Conservation (phyloP, 306 rosid species). For the Cucurbita maxima region DNA sequence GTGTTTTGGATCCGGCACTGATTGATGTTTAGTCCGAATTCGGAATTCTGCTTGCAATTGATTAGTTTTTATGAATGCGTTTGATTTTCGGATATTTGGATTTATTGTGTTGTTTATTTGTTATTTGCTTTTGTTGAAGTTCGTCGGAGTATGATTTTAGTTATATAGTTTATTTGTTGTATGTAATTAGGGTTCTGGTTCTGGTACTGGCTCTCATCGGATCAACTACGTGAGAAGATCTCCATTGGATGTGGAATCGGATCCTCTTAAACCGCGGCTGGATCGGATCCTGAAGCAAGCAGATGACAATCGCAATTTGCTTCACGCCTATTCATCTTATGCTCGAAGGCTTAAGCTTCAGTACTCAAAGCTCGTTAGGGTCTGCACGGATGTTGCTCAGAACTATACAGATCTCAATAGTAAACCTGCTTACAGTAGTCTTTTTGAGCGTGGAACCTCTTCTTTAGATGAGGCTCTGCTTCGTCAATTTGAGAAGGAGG, state of each 20-base stretch:
- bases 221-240: not conserved
- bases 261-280: slow-evolving; percentile 4
- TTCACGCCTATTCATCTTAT: not conserved
- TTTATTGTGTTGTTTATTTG: not conserved
- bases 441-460: not conserved
- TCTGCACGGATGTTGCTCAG: not conserved
- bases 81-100: not conserved
- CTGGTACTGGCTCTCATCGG: not conserved
- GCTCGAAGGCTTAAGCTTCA: slow-evolving; percentile 4
- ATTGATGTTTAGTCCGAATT: not conserved
- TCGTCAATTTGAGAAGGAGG: slow-evolving; percentile 4
- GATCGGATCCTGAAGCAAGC: slow-evolving; percentile 6
- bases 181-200: not conserved
- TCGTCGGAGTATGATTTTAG: not conserved
- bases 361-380: slow-evolving; percentile 1
- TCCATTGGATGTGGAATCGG: not conserved
- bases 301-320: slow-evolving; percentile 1
- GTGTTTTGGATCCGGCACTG: not conserved
- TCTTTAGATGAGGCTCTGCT: not conserved
- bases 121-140: not conserved
- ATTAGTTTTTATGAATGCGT: not conserved
- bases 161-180: not conserved
- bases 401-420: not conserved
- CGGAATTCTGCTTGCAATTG: not conserved
- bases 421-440: not conserved